A percentile compares a stretch with the other conserved stretches of the same genome.
phyloP scores from a whole-genome alignment of 2,329 filamentous ascomycete genomes.

The Colletotrichum sp. region DNA sequence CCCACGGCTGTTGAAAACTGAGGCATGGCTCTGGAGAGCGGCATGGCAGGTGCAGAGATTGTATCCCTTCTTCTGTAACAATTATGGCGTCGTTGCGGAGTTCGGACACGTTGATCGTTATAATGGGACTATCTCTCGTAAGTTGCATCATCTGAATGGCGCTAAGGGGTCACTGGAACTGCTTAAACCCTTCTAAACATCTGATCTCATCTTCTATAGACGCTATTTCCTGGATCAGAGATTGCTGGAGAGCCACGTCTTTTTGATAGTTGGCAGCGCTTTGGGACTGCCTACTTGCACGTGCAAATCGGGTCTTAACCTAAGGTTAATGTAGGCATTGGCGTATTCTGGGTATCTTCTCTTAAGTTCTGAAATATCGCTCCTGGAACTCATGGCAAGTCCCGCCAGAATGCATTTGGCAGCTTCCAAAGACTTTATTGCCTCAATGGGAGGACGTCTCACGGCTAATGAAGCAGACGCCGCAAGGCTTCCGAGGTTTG shows the following conservation, averaged over 20 bases:
- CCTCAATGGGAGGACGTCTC: neutral
- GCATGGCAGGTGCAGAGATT: neutral
- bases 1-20: neutral
- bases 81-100: neutral
- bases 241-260: neutral
- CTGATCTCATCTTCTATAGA: neutral
- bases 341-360: neutral
- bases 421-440: neutral
- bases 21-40: neutral
- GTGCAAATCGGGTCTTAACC: neutral
- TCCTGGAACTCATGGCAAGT: neutral
- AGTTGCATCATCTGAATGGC: neutral
- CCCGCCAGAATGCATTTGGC: neutral
- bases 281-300: neutral
- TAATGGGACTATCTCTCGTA: neutral
- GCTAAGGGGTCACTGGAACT: neutral
- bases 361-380: neutral
- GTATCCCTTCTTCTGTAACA: rapidly evolving
- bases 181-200: neutral
- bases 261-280: neutral
- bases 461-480: neutral
- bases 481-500: neutral
- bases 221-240: neutral
- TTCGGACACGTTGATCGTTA: neutral
- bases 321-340: neutral